A percentile compares a stretch with the other conserved stretches of the same genome.
These are phyloP conservation scores for Nicotiana obtusifolia DNA, from an alignment of 257 asterid genomes.

Conservation along the genomic window DNA sequence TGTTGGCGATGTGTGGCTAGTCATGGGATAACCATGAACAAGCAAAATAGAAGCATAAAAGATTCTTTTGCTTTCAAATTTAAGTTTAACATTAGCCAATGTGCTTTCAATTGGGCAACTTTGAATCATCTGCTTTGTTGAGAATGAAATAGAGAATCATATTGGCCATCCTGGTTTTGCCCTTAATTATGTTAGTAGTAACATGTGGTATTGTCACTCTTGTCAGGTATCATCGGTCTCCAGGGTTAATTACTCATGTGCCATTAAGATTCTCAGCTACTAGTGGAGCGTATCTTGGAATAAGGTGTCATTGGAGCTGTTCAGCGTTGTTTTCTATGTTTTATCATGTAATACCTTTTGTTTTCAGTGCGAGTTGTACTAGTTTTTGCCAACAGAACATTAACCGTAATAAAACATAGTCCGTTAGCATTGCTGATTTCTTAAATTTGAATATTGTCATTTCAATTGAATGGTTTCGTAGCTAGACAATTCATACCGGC, in stretches of 20 bases:
- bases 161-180: neutral
- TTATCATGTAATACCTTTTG: neutral
- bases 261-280: neutral
- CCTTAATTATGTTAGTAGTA: neutral
- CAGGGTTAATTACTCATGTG: conserved; percentile 50
- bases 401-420: neutral
- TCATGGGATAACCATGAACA: neutral
- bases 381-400: neutral
- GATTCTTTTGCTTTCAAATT: neutral
- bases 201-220: conserved; percentile 1
- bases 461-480: neutral
- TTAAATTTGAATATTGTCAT: neutral
- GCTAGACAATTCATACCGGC: neutral
- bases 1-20: too few species aligned
- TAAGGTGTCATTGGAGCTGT: neutral
- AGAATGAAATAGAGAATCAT: neutral
- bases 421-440: neutral
- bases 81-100: neutral
- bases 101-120: neutral
- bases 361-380: neutral
- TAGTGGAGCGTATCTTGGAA: neutral
- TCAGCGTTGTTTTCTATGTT: neutral
- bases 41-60: neutral
- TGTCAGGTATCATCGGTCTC: conserved; percentile 88
- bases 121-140: neutral